Evolutionary conservation across 164 flowering plant genomes (phyloP), one percentile per base, ranked within the genome.

Genomic region (Saururus chinensis): DNA sequence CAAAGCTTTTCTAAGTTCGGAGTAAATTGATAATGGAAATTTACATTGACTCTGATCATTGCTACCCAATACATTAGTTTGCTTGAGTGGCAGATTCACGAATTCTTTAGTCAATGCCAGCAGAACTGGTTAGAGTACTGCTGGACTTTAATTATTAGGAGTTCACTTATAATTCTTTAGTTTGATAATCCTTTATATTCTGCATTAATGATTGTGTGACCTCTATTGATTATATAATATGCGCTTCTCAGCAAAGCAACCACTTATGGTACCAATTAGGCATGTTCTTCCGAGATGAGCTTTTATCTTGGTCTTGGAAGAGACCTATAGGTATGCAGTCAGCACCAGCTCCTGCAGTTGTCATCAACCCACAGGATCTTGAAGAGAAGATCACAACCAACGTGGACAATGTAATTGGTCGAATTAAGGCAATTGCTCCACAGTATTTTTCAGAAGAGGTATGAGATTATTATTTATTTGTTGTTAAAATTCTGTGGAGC

Each of bases 251-350:
- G 99, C 98, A 95, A 95, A 86, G 66, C 60, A 89, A 86, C 74
- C 98, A 91, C 74, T 26, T 95, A 23, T 89, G 97, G 96, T 84
- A 95, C 73, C 99, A 95, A 53, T 68, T 95, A 41, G 98, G 93
- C 7, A 91, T 95, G 99, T 95, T 95, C 72, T 95, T 95, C 85
- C 92, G 98, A 19, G 99, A 95, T 75, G 99, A 95, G 76, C 80
- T 95, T 60, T 76, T 91, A 26, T 91, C 98, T 14, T 95, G 97
- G 99, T 89, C 96, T 49, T 91, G 95, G 95, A 84, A 89, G 65
- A 78, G 89, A 63, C 89, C 97, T 13, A 75, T 78, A 14, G 97
- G 86, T 19, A 74, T 85, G 80, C 84, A 87, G 25, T 30, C 87
- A 40, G 83, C 75, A 4, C 79, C 92, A 0, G 78, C 77, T 51